Evolutionary conservation across 2,329 filamentous ascomycete species (phyloP).

Genomic region (Colletotrichum sp.): DNA sequence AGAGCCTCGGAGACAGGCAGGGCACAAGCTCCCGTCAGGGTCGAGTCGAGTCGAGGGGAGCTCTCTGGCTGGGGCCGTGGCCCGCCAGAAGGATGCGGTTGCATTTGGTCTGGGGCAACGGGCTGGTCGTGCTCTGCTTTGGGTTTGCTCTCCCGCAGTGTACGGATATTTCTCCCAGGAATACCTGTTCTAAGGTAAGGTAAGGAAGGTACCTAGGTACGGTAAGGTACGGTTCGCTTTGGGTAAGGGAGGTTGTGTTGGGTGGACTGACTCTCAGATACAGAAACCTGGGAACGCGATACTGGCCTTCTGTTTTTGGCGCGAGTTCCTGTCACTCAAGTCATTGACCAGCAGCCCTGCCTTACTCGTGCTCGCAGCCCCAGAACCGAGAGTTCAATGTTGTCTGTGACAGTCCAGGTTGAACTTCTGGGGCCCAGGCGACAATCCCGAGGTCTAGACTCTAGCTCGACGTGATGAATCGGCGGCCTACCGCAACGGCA

Average conservation of each 20-base stretch:
- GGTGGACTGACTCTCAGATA: not conserved
- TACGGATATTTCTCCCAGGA: not conserved
- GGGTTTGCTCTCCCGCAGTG: not conserved
- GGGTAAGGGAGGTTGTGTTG: not conserved
- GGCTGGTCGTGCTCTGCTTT: not conserved
- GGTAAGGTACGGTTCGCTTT: too few relatives aligned
- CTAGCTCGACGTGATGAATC: not conserved
- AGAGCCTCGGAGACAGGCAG: not conserved
- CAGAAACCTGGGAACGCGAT: not conserved
- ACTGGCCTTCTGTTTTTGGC: not conserved
- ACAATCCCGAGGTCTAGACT: conserved; percentile 4
- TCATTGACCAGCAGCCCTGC: not conserved
- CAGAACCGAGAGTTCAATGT: not conserved
- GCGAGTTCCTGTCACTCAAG: not conserved
- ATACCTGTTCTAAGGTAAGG: not conserved
- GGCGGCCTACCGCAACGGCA: not conserved
- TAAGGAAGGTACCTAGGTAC: too few relatives aligned
- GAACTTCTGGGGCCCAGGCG: not conserved
- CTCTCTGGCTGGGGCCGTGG: not conserved
- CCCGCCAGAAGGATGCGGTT: not conserved
- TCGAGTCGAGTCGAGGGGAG: not conserved
- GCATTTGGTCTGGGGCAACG: not conserved
- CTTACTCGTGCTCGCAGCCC: not conserved
- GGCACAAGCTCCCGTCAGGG: not conserved
- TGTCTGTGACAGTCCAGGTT: not conserved